phyloP scores from a whole-genome alignment of 345 rosid species.

The Arabis hirsuta region DNA sequence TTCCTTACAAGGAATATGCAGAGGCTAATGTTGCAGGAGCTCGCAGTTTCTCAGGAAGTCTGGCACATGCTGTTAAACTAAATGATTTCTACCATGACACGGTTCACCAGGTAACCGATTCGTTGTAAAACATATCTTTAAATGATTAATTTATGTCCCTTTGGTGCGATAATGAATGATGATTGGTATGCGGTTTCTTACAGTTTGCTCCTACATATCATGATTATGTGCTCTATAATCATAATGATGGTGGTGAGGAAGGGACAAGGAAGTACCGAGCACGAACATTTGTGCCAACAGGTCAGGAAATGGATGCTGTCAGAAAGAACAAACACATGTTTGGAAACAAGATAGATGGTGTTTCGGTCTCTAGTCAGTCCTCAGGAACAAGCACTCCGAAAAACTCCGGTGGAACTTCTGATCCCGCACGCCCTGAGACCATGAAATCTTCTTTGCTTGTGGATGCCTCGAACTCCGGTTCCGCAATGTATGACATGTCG shows the following conservation, averaged over 20 bases:
- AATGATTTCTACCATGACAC: slow-evolving; percentile 98
- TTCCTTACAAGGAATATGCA: slow-evolving; percentile 98
- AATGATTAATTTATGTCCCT: slow-evolving; percentile 2
- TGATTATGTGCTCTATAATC: slow-evolving; percentile 94
- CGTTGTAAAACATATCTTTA: not conserved
- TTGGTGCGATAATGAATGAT: slow-evolving; percentile 28
- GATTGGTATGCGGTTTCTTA: slow-evolving; percentile 24
- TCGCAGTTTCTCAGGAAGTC: slow-evolving; percentile 74
- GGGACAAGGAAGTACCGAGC: slow-evolving; percentile 87
- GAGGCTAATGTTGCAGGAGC: slow-evolving; percentile 86
- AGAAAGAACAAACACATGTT: slow-evolving; percentile 72
- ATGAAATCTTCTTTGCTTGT: slow-evolving; percentile 74
- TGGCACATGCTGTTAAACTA: slow-evolving; percentile 86
- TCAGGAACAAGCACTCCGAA: slow-evolving; percentile 69
- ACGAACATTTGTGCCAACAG: slow-evolving; percentile 96
- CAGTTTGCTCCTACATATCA: slow-evolving; percentile 99
- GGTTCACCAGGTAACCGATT: slow-evolving; percentile 80
- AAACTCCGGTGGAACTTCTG: slow-evolving; percentile 39
- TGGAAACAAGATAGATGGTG: slow-evolving; percentile 79
- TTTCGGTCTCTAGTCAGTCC: slow-evolving; percentile 69
- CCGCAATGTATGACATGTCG: slow-evolving; percentile 76
- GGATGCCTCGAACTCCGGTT: slow-evolving; percentile 58
- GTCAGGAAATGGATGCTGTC: slow-evolving; percentile 93
- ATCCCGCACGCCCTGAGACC: slow-evolving; percentile 50
- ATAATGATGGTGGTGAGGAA: slow-evolving; percentile 86